Conservation (phyloP, 2,329 filamentous ascomycete genomes). For the Thelonectria rubi region DNA sequence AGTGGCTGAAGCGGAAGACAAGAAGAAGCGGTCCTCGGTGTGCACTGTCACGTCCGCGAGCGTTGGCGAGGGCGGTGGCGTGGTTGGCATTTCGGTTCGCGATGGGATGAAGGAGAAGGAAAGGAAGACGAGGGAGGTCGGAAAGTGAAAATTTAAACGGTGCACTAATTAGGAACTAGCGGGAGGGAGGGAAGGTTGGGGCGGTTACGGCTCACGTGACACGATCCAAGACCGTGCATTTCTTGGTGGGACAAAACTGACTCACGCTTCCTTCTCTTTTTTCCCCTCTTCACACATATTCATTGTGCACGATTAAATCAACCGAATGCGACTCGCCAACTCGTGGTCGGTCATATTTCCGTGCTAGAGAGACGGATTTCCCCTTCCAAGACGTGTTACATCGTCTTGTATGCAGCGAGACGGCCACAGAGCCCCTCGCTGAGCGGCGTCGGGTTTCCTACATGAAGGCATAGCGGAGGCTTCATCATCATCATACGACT, state of each 20-base stretch:
- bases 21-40: neutral
- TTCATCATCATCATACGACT: conserved; percentile 3
- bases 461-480: conserved; percentile 28
- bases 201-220: conserved; percentile 41
- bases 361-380: conserved; percentile 61
- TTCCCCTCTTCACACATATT: conserved; percentile 53
- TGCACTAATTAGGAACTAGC: conserved; percentile 5
- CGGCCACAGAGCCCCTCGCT: conserved; percentile 33
- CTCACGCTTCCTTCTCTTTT: conserved; percentile 30
- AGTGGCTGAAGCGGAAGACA: neutral
- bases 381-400: conserved; percentile 39
- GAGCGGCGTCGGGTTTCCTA: conserved; percentile 45
- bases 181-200: conserved; percentile 13
- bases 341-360: conserved; percentile 68
- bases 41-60: too few species aligned
- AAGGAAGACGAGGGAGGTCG: conserved; percentile 3
- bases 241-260: conserved; percentile 4
- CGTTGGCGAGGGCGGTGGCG: neutral
- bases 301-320: conserved; percentile 67
- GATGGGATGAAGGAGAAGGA: neutral
- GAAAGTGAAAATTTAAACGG: conserved; percentile 28
- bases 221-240: neutral
- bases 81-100: too few species aligned
- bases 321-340: conserved; percentile 61
- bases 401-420: conserved; percentile 33